These are phyloP conservation scores for Periconia digitata DNA, from an alignment of 2,329 filamentous ascomycete species.

Conservation along the genomic window DNA sequence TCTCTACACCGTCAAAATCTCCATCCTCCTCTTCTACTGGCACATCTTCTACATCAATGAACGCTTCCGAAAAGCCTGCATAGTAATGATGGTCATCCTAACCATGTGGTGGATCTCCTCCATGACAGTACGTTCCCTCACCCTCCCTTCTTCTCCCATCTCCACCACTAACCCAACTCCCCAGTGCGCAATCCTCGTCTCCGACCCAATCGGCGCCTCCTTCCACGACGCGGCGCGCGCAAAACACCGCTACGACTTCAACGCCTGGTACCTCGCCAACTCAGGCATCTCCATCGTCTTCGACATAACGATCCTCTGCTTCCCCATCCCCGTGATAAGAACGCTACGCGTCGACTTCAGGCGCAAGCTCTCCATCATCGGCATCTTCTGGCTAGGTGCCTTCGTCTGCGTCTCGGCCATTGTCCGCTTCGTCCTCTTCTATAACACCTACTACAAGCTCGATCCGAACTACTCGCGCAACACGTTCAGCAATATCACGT, in stretches of 20 bases:
- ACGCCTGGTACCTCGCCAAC: conserved; percentile 18
- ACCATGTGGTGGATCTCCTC: conserved; percentile 16
- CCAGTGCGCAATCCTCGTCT: conserved; percentile 9
- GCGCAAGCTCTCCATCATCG: conserved; percentile 17
- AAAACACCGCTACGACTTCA: conserved; percentile 18
- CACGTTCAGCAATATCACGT: conserved; percentile 13
- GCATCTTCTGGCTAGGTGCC: conserved; percentile 19
- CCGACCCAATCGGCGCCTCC: conserved; percentile 12
- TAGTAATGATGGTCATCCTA: conserved; percentile 9
- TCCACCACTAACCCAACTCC: neutral
- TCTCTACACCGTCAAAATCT: conserved; percentile 16
- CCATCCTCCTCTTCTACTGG: conserved; percentile 18
- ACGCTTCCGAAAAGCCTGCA: conserved; percentile 5
- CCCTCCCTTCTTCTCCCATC: neutral
- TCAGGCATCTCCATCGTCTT: conserved; percentile 17
- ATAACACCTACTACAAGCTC: conserved; percentile 13
- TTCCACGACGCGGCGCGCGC: conserved; percentile 13
- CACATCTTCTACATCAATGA: conserved; percentile 14
- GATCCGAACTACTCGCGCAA: conserved; percentile 9
- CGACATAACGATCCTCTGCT: conserved; percentile 17
- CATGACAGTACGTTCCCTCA: conserved; percentile 10
- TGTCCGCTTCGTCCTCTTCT: conserved; percentile 15
- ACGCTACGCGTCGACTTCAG: conserved; percentile 7
- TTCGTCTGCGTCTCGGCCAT: conserved; percentile 19
- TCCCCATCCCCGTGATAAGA: conserved; percentile 18